A percentile compares a stretch with the other conserved stretches of the same genome.
Evolutionary conservation across 2,329 filamentous ascomycete species (phyloP).

Genomic region (Rachicladosporium sp.): DNA sequence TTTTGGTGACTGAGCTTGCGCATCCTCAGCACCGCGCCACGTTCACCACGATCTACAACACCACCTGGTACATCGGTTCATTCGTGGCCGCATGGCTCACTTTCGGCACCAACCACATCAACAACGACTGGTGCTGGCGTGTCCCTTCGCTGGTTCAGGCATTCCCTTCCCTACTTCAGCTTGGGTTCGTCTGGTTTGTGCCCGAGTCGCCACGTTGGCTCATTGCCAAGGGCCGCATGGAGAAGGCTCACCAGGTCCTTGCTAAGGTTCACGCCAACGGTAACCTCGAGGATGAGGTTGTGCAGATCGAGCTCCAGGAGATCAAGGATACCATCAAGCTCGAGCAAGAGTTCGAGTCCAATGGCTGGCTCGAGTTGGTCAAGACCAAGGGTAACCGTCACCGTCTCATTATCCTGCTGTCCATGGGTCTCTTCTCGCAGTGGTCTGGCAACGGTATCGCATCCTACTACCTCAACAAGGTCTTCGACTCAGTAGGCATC

Average conservation of each 20-base stretch:
- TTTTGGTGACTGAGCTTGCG: conserved; percentile 30
- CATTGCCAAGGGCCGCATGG: conserved; percentile 37
- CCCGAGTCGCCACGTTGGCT: conserved; percentile 51
- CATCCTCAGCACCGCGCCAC: conserved; percentile 38
- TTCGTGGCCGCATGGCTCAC: conserved; percentile 37
- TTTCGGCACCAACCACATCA: conserved; percentile 31
- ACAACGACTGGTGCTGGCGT: conserved; percentile 38
- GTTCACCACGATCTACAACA: conserved; percentile 37
- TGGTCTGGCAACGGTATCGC: conserved; percentile 44
- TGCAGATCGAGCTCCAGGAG: conserved; percentile 38
- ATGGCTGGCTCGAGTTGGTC: conserved; percentile 35
- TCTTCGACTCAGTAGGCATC: conserved; percentile 25
- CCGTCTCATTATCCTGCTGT: conserved; percentile 41
- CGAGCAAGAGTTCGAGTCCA: conserved; percentile 36
- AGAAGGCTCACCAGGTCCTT: conserved; percentile 40
- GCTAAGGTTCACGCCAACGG: conserved; percentile 42
- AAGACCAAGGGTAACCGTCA: conserved; percentile 43
- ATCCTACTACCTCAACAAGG: conserved; percentile 28
- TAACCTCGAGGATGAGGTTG: conserved; percentile 32
- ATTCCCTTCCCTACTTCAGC: conserved; percentile 33
- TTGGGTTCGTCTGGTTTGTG: conserved; percentile 37
- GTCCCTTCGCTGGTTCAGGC: conserved; percentile 43
- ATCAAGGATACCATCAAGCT: conserved; percentile 37
- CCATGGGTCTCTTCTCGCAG: conserved; percentile 44
- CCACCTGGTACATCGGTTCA: conserved; percentile 33